Conservation (phyloP, 805 yeast genomes). For the Saccharomycopsis sp. region DNA sequence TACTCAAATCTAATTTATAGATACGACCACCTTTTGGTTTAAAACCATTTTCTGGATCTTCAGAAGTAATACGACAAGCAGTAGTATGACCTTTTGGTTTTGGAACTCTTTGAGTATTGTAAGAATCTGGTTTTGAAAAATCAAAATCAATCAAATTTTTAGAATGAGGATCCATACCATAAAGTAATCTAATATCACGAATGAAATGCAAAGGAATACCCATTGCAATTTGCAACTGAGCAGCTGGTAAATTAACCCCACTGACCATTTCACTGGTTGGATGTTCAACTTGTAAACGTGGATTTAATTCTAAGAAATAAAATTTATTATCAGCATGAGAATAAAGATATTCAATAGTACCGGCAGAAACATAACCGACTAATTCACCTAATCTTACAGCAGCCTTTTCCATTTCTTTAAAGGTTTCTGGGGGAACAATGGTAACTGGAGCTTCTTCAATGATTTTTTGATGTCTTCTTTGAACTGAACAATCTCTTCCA, state of each 20-base stretch:
- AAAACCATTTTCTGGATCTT: slow-evolving; percentile 99
- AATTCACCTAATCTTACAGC: slow-evolving; percentile 95
- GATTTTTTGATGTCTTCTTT: slow-evolving; percentile 98
- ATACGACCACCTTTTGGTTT: slow-evolving; percentile 96
- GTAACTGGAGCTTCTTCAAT: slow-evolving; percentile 99
- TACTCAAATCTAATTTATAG: slow-evolving; percentile 93
- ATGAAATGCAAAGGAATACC: slow-evolving; percentile 96
- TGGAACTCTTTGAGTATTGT: slow-evolving; percentile 80
- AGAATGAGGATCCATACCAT: slow-evolving; percentile 94
- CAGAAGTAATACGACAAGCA: slow-evolving; percentile 98
- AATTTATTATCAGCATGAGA: slow-evolving; percentile 91
- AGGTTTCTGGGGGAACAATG: slow-evolving; percentile 77
- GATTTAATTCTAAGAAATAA: slow-evolving; percentile 93
- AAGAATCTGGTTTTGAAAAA: slow-evolving; percentile 62
- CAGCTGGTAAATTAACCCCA: slow-evolving; percentile 96
- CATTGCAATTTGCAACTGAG: slow-evolving; percentile 98
- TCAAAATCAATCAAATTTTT: slow-evolving; percentile 85
- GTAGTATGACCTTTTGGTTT: slow-evolving; percentile 97
- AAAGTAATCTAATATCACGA: slow-evolving; percentile 81
- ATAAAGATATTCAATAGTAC: slow-evolving; percentile 96
- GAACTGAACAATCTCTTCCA: slow-evolving; percentile 99
- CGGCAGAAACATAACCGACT: slow-evolving; percentile 98
- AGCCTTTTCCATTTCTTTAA: slow-evolving; percentile 87
- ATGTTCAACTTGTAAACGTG: slow-evolving; percentile 98
- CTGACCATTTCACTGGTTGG: slow-evolving; percentile 99